A percentile compares a stretch with the other conserved stretches of the same genome.
Conservation (phyloP, 2,329 filamentous ascomycete species). For the Penicillium sp. region DNA sequence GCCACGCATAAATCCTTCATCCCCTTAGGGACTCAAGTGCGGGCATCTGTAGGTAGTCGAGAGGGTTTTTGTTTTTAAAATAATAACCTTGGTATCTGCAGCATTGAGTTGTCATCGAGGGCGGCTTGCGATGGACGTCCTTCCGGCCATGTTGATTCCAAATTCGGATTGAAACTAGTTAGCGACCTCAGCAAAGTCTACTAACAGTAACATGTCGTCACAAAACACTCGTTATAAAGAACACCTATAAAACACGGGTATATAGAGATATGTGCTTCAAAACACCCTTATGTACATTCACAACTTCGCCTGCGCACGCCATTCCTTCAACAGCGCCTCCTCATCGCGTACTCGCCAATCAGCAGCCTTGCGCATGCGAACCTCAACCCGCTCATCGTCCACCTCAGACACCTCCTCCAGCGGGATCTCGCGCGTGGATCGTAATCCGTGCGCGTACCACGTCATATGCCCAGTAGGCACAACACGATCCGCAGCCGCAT, state of each 20-base stretch:
- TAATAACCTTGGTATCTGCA: not conserved
- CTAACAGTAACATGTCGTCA: not conserved
- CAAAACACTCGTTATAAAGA: not conserved
- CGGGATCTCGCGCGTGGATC: conserved; percentile 31
- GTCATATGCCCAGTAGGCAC: conserved; percentile 33
- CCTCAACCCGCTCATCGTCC: conserved; percentile 41
- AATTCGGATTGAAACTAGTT: too few relatives aligned
- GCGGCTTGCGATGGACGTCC: not conserved
- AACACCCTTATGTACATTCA: conserved; percentile 16
- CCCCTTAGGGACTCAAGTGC: too few relatives aligned
- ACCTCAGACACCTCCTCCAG: conserved; percentile 37
- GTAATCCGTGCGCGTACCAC: conserved; percentile 35
- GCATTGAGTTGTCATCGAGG: not conserved
- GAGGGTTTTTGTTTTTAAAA: too few relatives aligned
- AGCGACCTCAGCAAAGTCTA: too few relatives aligned
- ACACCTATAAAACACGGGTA: not conserved
- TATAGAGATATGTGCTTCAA: not conserved
- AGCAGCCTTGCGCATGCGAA: conserved; percentile 29
- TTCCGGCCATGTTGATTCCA: too few relatives aligned
- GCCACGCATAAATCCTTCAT: too few relatives aligned
- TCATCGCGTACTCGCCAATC: conserved; percentile 41
- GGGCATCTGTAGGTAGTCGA: too few relatives aligned
- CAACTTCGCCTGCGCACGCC: conserved; percentile 36
- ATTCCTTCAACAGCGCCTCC: conserved; percentile 33
- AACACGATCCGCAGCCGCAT: conserved; percentile 35